phyloP scores from a whole-genome alignment of 805 yeast genomes.

The Starmerella geochares region DNA sequence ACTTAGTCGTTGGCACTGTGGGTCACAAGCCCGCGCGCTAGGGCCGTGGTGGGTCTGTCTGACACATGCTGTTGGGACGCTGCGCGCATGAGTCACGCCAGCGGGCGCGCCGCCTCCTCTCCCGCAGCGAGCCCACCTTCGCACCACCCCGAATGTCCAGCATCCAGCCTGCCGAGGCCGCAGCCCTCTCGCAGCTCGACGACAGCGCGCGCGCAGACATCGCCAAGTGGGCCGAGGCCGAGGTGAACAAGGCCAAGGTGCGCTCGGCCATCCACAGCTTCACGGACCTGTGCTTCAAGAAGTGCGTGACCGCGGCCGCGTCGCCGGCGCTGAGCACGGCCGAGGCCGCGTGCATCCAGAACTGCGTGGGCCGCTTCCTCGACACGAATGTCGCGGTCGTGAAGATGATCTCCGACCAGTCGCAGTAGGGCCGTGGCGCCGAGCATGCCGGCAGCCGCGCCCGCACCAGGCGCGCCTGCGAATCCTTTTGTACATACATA shows the following conservation, averaged over 20 bases:
- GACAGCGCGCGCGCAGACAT: conserved; percentile 65
- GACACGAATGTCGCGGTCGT: conserved; percentile 83
- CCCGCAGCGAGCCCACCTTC: no score
- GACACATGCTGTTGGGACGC: neutral
- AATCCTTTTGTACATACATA: neutral
- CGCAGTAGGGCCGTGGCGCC: neutral
- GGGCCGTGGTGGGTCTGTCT: neutral
- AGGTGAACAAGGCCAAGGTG: conserved; percentile 76
- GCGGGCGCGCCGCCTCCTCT: no score
- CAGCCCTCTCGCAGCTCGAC: conserved; percentile 40
- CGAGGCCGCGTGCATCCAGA: conserved; percentile 65
- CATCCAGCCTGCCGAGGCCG: conserved; percentile 4
- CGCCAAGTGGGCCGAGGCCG: conserved; percentile 64
- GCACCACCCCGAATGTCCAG: no score
- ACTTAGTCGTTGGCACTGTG: no score
- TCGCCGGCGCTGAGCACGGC: conserved; percentile 38
- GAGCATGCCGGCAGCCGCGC: no score
- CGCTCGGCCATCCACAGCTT: conserved; percentile 68
- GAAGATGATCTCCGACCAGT: conserved; percentile 30
- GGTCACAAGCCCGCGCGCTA: no score
- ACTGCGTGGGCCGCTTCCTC: conserved; percentile 75
- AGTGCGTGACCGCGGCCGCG: conserved; percentile 48
- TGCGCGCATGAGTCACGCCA: conserved; percentile 8
- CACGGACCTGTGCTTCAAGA: conserved; percentile 84
- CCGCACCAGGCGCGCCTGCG: no score